A percentile compares a stretch with the other conserved stretches of the same genome.
phyloP scores from a whole-genome alignment of 1,284 basidiomycete species.

The Tylopilus sp. region DNA sequence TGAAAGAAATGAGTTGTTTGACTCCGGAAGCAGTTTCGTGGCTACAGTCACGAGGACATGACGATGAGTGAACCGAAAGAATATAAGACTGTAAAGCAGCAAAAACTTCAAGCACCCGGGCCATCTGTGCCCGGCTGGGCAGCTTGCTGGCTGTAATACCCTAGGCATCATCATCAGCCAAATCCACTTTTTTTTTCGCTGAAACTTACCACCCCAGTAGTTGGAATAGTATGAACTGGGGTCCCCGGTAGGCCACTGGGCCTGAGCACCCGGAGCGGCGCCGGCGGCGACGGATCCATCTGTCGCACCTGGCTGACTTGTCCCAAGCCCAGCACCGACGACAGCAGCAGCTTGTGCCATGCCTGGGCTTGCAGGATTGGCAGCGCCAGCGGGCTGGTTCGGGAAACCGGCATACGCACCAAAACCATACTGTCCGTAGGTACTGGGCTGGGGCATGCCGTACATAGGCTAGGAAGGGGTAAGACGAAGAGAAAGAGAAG shows the following conservation, averaged over 20 bases:
- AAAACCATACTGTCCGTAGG: conserved; percentile 77
- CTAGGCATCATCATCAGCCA: conserved; percentile 36
- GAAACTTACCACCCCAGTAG: conserved; percentile 71
- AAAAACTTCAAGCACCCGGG: conserved; percentile 49
- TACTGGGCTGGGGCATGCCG: conserved; percentile 75
- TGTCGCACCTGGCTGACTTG: conserved; percentile 51
- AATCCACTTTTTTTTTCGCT: neutral
- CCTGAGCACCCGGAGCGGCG: conserved; percentile 56
- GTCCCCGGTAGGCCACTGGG: conserved; percentile 67
- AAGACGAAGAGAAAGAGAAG: conserved; percentile 5
- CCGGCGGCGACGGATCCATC: conserved; percentile 46
- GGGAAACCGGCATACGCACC: conserved; percentile 69
- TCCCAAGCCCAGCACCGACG: conserved; percentile 52
- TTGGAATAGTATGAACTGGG: conserved; percentile 73
- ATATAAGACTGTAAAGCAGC: conserved; percentile 29
- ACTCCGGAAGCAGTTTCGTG: conserved; percentile 25
- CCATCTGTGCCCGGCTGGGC: conserved; percentile 59
- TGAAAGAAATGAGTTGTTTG: conserved; percentile 19
- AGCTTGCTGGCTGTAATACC: conserved; percentile 73
- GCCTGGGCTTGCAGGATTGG: conserved; percentile 53
- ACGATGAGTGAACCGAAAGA: conserved; percentile 24
- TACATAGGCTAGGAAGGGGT: conserved; percentile 63
- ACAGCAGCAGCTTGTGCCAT: conserved; percentile 57
- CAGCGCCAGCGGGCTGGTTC: conserved; percentile 46
- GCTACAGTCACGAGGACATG: conserved; percentile 34